These are phyloP conservation scores for Apiospora malaysiana DNA, from an alignment of 2,329 filamentous ascomycete genomes.

Conservation along the genomic window DNA sequence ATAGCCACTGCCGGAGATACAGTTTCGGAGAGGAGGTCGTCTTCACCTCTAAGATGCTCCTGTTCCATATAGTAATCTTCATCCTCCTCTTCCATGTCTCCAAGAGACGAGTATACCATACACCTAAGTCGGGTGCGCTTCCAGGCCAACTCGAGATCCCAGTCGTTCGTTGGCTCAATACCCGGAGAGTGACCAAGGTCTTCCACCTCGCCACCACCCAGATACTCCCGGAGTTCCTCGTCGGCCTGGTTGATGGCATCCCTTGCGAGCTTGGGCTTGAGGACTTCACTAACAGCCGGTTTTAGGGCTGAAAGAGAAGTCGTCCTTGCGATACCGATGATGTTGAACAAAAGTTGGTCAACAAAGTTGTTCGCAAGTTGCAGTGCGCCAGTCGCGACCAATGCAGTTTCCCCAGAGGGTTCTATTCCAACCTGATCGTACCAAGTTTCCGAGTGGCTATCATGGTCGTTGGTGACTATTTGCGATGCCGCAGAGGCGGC, in stretches of 20 bases:
- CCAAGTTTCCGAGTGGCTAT: constrained; percentile 73
- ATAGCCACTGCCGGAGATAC: constrained; percentile 93
- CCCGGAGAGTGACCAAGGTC: constrained; percentile 65
- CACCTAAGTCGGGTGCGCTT: constrained; percentile 90
- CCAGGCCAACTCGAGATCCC: constrained; percentile 94
- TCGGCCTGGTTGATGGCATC: constrained; percentile 84
- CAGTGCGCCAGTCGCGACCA: constrained; percentile 76
- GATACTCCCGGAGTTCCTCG: constrained; percentile 85
- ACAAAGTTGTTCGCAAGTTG: constrained; percentile 88
- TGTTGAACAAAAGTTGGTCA: constrained; percentile 90
- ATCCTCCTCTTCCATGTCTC: constrained; percentile 97
- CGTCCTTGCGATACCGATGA: constrained; percentile 80
- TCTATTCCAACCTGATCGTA: constrained; percentile 72
- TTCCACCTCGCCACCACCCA: constrained; percentile 80
- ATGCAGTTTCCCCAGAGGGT: constrained; percentile 69
- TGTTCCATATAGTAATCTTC: constrained; percentile 88
- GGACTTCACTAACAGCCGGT: constrained; percentile 82
- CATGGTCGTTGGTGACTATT: constrained; percentile 88
- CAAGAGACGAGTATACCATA: constrained; percentile 97
- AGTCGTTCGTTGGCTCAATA: constrained; percentile 62
- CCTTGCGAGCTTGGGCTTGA: constrained; percentile 87
- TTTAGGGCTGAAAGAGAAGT: constrained; percentile 77
- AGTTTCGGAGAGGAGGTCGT: constrained; percentile 66
- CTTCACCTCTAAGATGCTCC: constrained; percentile 70
- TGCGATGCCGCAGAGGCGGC: constrained; percentile 87